These are phyloP conservation scores for Hibiscus mutabilis DNA, from an alignment of 345 rosid species.

Conservation along the genomic window DNA sequence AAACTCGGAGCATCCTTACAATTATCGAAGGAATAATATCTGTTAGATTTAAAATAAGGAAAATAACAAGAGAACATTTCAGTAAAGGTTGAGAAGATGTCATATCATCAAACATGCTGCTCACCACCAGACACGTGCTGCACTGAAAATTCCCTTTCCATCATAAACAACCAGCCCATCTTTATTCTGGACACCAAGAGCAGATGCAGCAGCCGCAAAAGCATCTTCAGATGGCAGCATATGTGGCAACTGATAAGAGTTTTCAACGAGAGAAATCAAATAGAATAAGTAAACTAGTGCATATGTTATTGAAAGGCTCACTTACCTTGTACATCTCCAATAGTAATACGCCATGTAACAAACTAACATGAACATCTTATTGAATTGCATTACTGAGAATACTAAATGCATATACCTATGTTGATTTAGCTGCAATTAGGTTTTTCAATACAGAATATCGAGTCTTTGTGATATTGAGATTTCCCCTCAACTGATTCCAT, in stretches of 20 bases:
- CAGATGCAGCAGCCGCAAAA: conserved; percentile 93
- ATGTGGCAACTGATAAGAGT: conserved; percentile 72
- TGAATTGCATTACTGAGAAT: neutral
- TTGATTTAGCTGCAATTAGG: no score
- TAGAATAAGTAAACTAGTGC: neutral
- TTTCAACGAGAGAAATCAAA: neutral
- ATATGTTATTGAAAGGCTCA: neutral
- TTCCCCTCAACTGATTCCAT: neutral
- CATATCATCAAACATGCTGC: conserved; percentile 22
- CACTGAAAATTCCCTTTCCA: conserved; percentile 95
- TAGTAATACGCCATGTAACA: neutral
- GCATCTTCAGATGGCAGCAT: conserved; percentile 97
- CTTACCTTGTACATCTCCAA: neutral
- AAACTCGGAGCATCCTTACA: conserved; percentile 88
- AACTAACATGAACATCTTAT: neutral
- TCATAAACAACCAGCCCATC: conserved; percentile 93
- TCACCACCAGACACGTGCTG: conserved; percentile 99
- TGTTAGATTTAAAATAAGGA: conserved; percentile 9
- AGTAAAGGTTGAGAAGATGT: neutral
- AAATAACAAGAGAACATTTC: neutral
- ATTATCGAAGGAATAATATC: conserved; percentile 8
- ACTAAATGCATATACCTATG: neutral
- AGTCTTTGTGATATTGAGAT: neutral
- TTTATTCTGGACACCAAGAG: conserved; percentile 85
- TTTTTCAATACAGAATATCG: neutral